Percentiles rank a stretch among this genome's conserved stretches.
Evolutionary conservation across 352 stramenopile genomes (phyloP).

Genomic region (Pythium pyrilobum): DNA sequence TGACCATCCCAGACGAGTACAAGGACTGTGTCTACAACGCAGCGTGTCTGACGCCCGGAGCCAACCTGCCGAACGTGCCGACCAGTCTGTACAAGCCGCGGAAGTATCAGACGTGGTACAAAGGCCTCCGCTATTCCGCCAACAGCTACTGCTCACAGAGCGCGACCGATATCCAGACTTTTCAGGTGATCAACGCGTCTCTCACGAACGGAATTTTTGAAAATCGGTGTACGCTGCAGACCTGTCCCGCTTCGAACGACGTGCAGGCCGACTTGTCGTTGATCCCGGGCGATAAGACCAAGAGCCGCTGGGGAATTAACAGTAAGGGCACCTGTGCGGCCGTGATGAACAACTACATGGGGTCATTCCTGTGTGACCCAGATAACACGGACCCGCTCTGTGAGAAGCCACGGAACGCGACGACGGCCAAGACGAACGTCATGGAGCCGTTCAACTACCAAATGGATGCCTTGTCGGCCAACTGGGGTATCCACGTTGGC

Average conservation of each 20-base stretch:
- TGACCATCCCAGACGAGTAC: conserved; percentile 22
- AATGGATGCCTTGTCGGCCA: conserved; percentile 70
- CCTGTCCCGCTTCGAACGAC: conserved; percentile 46
- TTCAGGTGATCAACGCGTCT: conserved; percentile 33
- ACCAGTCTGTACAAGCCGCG: conserved; percentile 33
- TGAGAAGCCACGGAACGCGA: conserved; percentile 32
- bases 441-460: conserved; percentile 66
- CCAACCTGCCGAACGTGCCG: conserved; percentile 53
- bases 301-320: conserved; percentile 62
- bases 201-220: conserved; percentile 42
- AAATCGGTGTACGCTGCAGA: conserved; percentile 38
- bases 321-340: conserved; percentile 56
- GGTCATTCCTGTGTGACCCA: conserved; percentile 54
- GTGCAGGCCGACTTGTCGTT: conserved; percentile 45
- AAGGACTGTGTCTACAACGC: conserved; percentile 36
- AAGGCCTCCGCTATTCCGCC: conserved; percentile 43
- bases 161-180: conserved; percentile 32
- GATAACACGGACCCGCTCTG: conserved; percentile 56
- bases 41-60: conserved; percentile 36
- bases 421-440: conserved; percentile 43
- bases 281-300: conserved; percentile 36
- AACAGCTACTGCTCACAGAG: conserved; percentile 48
- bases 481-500: conserved; percentile 58
- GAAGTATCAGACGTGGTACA: conserved; percentile 48
- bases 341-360: conserved; percentile 59